Base-by-base conservation (phyloP, 805 yeast genomes). In the Priceomyces medius region DNA sequence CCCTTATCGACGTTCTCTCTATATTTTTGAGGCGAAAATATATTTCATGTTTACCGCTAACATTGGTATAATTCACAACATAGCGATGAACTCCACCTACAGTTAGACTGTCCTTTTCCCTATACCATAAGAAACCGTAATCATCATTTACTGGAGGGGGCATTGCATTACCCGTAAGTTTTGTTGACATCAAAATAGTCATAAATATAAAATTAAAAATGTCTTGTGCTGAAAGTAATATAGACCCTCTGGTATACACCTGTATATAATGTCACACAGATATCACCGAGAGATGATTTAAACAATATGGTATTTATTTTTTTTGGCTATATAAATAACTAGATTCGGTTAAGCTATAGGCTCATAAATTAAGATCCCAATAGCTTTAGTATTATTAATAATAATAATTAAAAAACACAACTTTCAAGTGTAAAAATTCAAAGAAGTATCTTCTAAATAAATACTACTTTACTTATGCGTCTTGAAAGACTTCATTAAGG, bases 401-500 rank as follows among this genome's bases (percentile, higher is more conserved):
- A 19, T 7, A 16, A n/a, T 18, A 7, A 31, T 4, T 10, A 31
- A 31, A 26, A 26, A 5, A 18, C 20, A 31, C 19, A 31, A 12
- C 19, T 16, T 10, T 16, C 7, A 12, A 18, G 6, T 31, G 16
- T 31, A 31, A 16, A 31, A 31, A 31, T 31, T 12, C 34, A 31
- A 14, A 31, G 20, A 5, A 20, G 20, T 12, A 26, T 26, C 10
- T 26, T 34, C 33, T 34, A 9, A n/a, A 20, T 21, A 18, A 20
- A 14, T 14, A 13, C 34, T 31, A 20, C 20, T 16, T 31, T 12
- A 19, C 20, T 35, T 23, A 35, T 35, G 38, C 38, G 19, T 43
- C 48, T 48, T 54, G 55, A 68, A 88, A 85, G 46, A 84, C 95
- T 42, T 86, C 95, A 45, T 75, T 72, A 64, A 91, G 75, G 77